Evolutionary conservation across 179 eudicot species (phyloP).

Genomic region (Silene vulgaris): DNA sequence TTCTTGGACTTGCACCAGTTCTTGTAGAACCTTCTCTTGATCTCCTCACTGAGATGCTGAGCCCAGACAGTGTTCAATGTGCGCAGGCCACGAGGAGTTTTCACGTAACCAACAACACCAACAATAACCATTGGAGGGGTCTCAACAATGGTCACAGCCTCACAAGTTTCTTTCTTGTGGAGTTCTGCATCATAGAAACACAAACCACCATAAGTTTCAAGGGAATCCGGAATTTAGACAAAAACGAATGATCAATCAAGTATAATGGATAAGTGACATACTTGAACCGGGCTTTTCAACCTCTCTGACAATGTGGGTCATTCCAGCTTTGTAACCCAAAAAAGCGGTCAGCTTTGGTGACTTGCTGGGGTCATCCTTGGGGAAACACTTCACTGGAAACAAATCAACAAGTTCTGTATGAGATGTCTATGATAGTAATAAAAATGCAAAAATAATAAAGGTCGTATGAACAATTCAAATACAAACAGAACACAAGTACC

Average conservation of each 20-base stretch:
- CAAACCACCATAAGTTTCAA: too few species aligned
- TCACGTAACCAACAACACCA: slow-evolving; percentile 72
- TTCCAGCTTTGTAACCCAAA: slow-evolving; percentile 91
- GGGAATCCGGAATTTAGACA: too few species aligned
- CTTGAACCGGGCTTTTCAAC: slow-evolving; percentile 96
- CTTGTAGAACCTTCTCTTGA: slow-evolving; percentile 79
- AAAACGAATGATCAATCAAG: background rate
- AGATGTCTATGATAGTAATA: background rate
- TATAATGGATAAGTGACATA: slow-evolving; percentile 16
- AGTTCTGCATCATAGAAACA: slow-evolving; percentile 35
- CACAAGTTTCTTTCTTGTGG: slow-evolving; percentile 83
- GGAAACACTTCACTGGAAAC: slow-evolving; percentile 64
- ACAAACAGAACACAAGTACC: background rate
- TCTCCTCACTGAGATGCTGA: slow-evolving; percentile 69
- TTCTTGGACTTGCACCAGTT: slow-evolving; percentile 89
- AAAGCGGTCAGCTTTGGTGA: slow-evolving; percentile 74
- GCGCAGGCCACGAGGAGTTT: slow-evolving; percentile 74
- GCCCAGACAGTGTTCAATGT: slow-evolving; percentile 86
- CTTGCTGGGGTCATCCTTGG: slow-evolving; percentile 67
- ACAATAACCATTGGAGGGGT: slow-evolving; percentile 78
- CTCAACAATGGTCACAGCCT: slow-evolving; percentile 74
- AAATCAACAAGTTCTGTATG: background rate
- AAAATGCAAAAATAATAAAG: background rate
- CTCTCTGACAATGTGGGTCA: slow-evolving; percentile 90
- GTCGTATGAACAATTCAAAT: background rate